These are phyloP conservation scores for Pseudogymnoascus sp. DNA, from an alignment of 2,329 filamentous ascomycete genomes.

Conservation along the genomic window DNA sequence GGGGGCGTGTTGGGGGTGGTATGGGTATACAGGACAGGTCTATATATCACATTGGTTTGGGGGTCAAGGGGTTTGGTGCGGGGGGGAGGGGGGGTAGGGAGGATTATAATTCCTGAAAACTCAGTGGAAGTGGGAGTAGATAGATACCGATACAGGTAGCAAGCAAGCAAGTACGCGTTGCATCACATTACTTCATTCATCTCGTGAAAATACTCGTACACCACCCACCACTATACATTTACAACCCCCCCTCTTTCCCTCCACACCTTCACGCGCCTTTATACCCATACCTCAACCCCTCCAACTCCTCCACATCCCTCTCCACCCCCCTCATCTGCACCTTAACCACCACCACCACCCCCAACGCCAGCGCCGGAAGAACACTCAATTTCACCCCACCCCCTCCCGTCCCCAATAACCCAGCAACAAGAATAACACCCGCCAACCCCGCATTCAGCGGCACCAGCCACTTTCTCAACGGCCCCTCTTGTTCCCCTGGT, in stretches of 20 bases:
- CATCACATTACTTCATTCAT: background rate
- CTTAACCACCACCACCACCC: slow-evolving; percentile 52
- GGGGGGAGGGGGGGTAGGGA: background rate
- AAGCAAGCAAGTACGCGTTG: background rate
- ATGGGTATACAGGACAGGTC: background rate
- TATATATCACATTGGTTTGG: background rate
- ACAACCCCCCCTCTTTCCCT: background rate
- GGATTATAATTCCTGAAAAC: background rate
- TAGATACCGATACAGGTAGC: background rate
- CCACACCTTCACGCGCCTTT: slow-evolving; percentile 49
- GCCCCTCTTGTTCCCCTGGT: slow-evolving; percentile 25
- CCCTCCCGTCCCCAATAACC: slow-evolving; percentile 33
- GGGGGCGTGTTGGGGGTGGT: background rate
- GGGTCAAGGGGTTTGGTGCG: background rate
- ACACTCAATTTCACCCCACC: slow-evolving; percentile 26
- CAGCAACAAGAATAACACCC: slow-evolving; percentile 37
- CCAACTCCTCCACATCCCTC: slow-evolving; percentile 56
- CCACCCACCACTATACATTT: background rate
- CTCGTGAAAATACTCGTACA: background rate
- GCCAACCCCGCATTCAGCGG: slow-evolving; percentile 52
- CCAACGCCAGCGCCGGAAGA: slow-evolving; percentile 51
- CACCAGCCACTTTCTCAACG: slow-evolving; percentile 51
- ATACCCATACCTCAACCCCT: slow-evolving; percentile 53
- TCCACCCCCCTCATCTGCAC: slow-evolving; percentile 60
- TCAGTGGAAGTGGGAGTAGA: background rate